A percentile compares a stretch with the other conserved stretches of the same genome.
Conservation (phyloP, 805 yeast genomes). For the Kregervanrija pseudodelftensis region DNA sequence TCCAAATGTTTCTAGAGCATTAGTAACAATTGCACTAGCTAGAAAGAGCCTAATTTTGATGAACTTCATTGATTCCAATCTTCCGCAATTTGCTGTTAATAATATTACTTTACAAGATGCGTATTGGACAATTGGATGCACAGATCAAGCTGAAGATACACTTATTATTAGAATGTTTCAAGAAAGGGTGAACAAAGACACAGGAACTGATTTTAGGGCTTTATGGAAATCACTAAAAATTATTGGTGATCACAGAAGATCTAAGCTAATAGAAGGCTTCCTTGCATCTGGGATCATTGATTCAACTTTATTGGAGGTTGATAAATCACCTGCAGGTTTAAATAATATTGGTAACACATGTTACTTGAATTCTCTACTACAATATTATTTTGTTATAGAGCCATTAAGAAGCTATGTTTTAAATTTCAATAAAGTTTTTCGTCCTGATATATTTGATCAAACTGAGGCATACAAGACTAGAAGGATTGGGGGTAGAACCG, state of each 20-base stretch:
- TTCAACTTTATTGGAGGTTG: slow-evolving; percentile 50
- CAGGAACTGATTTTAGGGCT: slow-evolving; percentile 42
- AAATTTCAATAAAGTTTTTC: slow-evolving; percentile 38
- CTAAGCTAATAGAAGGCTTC: slow-evolving; percentile 49
- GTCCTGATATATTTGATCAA: slow-evolving; percentile 20
- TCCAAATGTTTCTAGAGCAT: slow-evolving; percentile 43
- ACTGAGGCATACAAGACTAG: slow-evolving; percentile 36
- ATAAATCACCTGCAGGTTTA: slow-evolving; percentile 83
- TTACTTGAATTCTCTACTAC: slow-evolving; percentile 82
- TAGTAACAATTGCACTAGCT: slow-evolving; percentile 52
- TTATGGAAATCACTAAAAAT: slow-evolving; percentile 52
- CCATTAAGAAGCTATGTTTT: slow-evolving; percentile 69
- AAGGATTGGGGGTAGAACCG: slow-evolving; percentile 82
- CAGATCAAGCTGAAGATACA: slow-evolving; percentile 47
- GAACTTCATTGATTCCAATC: slow-evolving; percentile 41
- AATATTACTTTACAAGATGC: slow-evolving; percentile 33
- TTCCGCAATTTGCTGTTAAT: slow-evolving; percentile 26
- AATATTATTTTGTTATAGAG: slow-evolving; percentile 78
- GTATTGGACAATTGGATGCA: slow-evolving; percentile 40
- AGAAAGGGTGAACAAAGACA: slow-evolving; percentile 31
- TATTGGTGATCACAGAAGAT: slow-evolving; percentile 47
- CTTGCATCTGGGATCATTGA: slow-evolving; percentile 58
- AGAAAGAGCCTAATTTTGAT: slow-evolving; percentile 53
- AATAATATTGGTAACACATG: slow-evolving; percentile 96
- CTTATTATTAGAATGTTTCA: slow-evolving; percentile 48